Evolutionary conservation across 2,329 filamentous ascomycete species (phyloP).

Genomic region (Arthrobotrys sinensis): DNA sequence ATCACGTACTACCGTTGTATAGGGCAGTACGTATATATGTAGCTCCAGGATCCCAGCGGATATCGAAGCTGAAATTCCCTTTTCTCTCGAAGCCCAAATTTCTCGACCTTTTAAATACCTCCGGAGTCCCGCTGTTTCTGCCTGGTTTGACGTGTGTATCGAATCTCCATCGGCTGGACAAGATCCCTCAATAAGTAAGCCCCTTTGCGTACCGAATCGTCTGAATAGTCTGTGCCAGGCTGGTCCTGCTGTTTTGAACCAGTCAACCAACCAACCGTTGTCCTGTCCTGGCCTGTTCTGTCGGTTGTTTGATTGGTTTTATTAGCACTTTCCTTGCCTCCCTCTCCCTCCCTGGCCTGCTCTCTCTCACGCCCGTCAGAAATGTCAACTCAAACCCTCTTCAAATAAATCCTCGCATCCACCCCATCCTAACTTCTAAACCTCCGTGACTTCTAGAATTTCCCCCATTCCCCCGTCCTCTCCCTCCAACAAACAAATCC

Average conservation of each 20-base stretch:
- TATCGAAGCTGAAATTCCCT: conserved; percentile 5
- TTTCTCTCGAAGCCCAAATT: neutral
- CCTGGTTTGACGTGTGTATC: conserved; percentile 51
- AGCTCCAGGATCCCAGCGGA: conserved; percentile 13
- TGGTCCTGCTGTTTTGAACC: conserved; percentile 28
- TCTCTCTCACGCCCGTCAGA: conserved; percentile 8
- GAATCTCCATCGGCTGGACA: conserved; percentile 26
- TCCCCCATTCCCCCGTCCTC: conserved; percentile 16
- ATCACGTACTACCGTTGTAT: neutral
- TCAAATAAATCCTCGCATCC: conserved; percentile 34
- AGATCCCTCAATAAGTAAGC: conserved; percentile 7
- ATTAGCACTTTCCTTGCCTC: conserved; percentile 16
- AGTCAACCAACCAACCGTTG: conserved; percentile 19
- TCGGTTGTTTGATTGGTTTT: conserved; percentile 16
- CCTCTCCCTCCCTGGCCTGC: neutral
- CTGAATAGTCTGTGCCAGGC: conserved; percentile 27
- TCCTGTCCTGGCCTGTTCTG: conserved; percentile 4
- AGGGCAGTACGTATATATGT: neutral
- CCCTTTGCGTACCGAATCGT: conserved; percentile 15
- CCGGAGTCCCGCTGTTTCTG: conserved; percentile 20
- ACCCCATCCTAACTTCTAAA: neutral
- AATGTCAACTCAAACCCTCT: conserved; percentile 34
- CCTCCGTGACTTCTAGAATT: conserved; percentile 22
- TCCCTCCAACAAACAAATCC: conserved; percentile 5
- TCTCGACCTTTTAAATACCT: neutral